Evolutionary conservation across 306 rosid genomes (phyloP), one percentile per base, ranked within the genome.

Genomic region (Prunus salicina): DNA sequence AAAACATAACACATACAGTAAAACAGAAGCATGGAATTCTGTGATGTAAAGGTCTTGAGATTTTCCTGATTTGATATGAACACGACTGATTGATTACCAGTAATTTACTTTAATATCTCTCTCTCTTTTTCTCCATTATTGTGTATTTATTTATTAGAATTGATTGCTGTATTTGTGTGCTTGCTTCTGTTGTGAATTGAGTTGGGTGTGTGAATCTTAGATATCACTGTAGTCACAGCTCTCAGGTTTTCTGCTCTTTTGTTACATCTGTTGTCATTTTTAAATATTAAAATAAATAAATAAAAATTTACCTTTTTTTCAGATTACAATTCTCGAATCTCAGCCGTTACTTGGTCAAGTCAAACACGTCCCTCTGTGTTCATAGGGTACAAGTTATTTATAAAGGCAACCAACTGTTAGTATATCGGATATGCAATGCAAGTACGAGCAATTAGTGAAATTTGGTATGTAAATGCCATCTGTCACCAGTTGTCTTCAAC

Each of bases 1-100:
- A 81, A 67, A 84, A 77, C 84, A 83, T 82, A 73, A 84, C 19
- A 76, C 77, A 87, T 76, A 82, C 84, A 85, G 90, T 84, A 78
- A 88, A 87, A 82, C 58, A 70, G 64, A 82, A 83, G 84, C 87
- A 75, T 80, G 67, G 76, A 78, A 72, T 74, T 76, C 80, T 65
- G 82, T 63, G 55, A 73, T 57, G 65, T 72, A 64, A 76, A 76
- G 76, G 67, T 56, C 55, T 66, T 80, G 53, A 56, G 79, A 71
- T 79, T 83, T 83, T 82, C 83, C 74, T 79, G 79, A 79, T 84
- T 79, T 77, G 84, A 75, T 69, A 67, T 74, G 79, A 87, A 80
- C 76, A 68, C 76, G 83, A 85, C 84, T 72, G 73, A 64, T 77
- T 67, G 73, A 61, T 76, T 67, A 82, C 74, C 90, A 22, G 79